Conservation (phyloP, 306 rosid species). For the Medicago truncatula region MtrunA17r5.0-ANR NC_053042.1:53873501-53874000, state of each 20-base stretch:
- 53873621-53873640: constrained; percentile 87
- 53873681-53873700: neutral
- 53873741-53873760: no score
- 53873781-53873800: no score
- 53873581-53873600: constrained; percentile 88
- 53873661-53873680: neutral
- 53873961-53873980: no score
- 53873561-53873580: constrained; percentile 66
- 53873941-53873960: no score
- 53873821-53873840: no score
- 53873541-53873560: constrained; percentile 66
- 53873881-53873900: neutral
- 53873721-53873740: neutral
- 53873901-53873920: neutral
- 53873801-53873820: no score
- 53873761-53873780: no score
- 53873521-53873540: constrained; percentile 26
- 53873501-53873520: neutral
- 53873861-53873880: neutral
- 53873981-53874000: no score
- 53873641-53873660: constrained; percentile 84
- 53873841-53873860: neutral
- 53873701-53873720: neutral
- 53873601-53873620: constrained; percentile 96
- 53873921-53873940: no score